Evolutionary conservation across 805 yeast species (phyloP).

Genomic region (Candida railenensis): DNA sequence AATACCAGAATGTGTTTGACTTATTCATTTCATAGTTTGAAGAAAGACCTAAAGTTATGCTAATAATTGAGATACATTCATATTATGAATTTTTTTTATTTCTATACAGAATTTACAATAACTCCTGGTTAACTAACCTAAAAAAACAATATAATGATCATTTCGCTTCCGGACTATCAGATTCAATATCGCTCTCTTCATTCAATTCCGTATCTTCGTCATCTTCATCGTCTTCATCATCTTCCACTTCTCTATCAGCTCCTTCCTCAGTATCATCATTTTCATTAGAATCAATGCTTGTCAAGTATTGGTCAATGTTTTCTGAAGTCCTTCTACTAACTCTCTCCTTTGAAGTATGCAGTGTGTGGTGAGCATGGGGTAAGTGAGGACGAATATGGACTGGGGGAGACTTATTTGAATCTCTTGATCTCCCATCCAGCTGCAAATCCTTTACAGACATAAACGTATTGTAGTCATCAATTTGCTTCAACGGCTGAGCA

Average conservation of each 20-base stretch:
- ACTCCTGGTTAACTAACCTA: too few relatives aligned
- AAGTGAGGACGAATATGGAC: slow-evolving; percentile 8
- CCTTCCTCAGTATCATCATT: slow-evolving; percentile 12
- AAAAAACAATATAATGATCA: too few relatives aligned
- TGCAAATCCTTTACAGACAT: slow-evolving; percentile 41
- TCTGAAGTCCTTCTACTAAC: neutral
- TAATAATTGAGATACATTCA: too few relatives aligned
- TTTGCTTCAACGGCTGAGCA: slow-evolving; percentile 37
- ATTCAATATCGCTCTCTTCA: neutral
- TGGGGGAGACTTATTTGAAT: slow-evolving; percentile 10
- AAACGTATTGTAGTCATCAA: slow-evolving; percentile 36
- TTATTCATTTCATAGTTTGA: too few relatives aligned
- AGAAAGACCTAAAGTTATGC: too few relatives aligned
- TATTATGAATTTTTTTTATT: too few relatives aligned
- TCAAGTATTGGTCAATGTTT: slow-evolving; percentile 5
- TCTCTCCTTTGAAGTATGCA: neutral
- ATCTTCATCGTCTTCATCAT: slow-evolving; percentile 6
- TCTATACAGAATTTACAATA: too few relatives aligned
- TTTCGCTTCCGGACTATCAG: too few relatives aligned
- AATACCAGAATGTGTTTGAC: too few relatives aligned
- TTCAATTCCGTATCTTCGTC: neutral
- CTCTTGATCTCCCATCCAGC: slow-evolving; percentile 25
- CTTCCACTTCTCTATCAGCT: slow-evolving; percentile 16
- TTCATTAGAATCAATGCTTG: neutral
- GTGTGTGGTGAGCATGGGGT: slow-evolving; percentile 7